These are phyloP conservation scores for Boletus pseudopeckii DNA, from an alignment of 768 basidiomycete species.

Conservation along the genomic window DNA sequence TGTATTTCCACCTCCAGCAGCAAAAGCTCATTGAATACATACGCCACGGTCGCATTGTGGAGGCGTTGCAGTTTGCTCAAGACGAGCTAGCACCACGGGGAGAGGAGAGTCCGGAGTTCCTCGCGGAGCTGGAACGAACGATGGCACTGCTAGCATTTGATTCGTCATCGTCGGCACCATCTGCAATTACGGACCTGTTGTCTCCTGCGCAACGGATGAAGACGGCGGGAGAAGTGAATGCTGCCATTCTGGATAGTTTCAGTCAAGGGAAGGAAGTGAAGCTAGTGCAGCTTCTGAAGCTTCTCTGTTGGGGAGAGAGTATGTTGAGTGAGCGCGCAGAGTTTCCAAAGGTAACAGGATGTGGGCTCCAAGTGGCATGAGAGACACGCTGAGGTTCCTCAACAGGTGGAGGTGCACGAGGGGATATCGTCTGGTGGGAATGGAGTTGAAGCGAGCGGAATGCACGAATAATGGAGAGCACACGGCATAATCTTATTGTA, in stretches of 20 bases:
- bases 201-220: constrained; percentile 86
- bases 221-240: constrained; percentile 95
- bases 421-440: constrained; percentile 14
- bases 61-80: constrained; percentile 90
- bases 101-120: constrained; percentile 91
- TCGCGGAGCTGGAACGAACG: constrained; percentile 87
- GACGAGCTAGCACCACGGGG: constrained; percentile 91
- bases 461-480: constrained; percentile 22
- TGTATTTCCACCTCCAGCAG: constrained; percentile 95
- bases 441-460: constrained; percentile 17
- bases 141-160: constrained; percentile 92
- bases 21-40: constrained; percentile 95
- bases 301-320: constrained; percentile 86
- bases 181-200: constrained; percentile 74
- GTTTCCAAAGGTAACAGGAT: constrained; percentile 66
- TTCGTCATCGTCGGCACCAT: constrained; percentile 46
- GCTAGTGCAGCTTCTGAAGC: constrained; percentile 73
- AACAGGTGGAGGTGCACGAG: constrained; percentile 32
- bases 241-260: constrained; percentile 88
- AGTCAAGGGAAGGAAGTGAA: constrained; percentile 94
- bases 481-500: background rate
- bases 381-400: constrained; percentile 24
- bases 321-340: constrained; percentile 74
- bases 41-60: constrained; percentile 70
- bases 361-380: constrained; percentile 12